Percentiles rank a stretch among this genome's conserved stretches.
These are phyloP conservation scores for Barnettozyma siamensis DNA, from an alignment of 805 yeast species.

Conservation along the genomic window DNA sequence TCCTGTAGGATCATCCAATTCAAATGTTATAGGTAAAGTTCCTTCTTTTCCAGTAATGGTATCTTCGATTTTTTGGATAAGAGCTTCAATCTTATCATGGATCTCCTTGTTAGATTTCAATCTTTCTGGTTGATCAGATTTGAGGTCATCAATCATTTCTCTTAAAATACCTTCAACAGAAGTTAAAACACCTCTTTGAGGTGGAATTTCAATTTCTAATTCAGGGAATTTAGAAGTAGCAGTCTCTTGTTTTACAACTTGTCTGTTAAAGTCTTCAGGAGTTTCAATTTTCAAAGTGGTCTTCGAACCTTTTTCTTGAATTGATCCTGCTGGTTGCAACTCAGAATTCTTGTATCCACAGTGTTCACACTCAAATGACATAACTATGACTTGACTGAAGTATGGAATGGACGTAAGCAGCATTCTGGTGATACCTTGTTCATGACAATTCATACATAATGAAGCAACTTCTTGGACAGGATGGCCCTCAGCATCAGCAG, in stretches of 20 bases:
- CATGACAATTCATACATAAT: constrained; percentile 90
- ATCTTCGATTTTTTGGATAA: constrained; percentile 54
- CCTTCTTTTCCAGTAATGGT: constrained; percentile 62
- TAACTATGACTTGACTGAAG: constrained; percentile 83
- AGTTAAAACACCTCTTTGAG: constrained; percentile 88
- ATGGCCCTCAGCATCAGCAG: constrained; percentile 78
- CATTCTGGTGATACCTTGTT: constrained; percentile 78
- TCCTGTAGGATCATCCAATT: constrained; percentile 91
- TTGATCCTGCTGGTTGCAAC: constrained; percentile 90
- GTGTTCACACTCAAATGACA: constrained; percentile 95
- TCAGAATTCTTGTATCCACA: constrained; percentile 90
- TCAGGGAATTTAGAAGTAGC: constrained; percentile 77
- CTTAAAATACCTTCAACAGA: constrained; percentile 83
- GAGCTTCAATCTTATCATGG: constrained; percentile 66
- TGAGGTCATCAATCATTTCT: constrained; percentile 80
- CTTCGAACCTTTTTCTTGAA: constrained; percentile 82
- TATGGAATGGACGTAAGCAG: constrained; percentile 86
- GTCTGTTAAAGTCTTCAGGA: constrained; percentile 75
- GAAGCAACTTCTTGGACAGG: constrained; percentile 96
- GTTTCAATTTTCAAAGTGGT: constrained; percentile 64
- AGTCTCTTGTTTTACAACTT: constrained; percentile 85
- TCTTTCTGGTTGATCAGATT: constrained; percentile 77
- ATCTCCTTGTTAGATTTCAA: constrained; percentile 67
- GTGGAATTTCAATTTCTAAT: constrained; percentile 90
- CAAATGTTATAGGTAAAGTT: constrained; percentile 69